A percentile compares a stretch with the other conserved stretches of the same genome.
phyloP scores from a whole-genome alignment of 768 basidiomycete species.

The Cystobasidium onofrii region DNA sequence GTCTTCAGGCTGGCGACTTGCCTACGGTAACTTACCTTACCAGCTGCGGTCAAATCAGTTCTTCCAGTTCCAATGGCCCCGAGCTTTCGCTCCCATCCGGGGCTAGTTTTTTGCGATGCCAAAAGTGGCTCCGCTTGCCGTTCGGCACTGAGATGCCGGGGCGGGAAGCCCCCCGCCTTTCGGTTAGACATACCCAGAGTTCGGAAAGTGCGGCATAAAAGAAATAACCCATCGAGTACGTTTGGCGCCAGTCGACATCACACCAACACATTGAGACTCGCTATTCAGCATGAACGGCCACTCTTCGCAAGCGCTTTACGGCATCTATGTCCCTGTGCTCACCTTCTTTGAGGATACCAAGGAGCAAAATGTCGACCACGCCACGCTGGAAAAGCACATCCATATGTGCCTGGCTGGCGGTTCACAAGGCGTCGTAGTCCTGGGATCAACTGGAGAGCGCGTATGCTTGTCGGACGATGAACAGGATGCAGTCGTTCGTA shows the following conservation, averaged over 20 bases:
- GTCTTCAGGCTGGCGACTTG: background rate
- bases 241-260: background rate
- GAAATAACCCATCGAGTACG: background rate
- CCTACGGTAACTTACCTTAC: too few relatives aligned
- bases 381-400: background rate
- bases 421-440: background rate
- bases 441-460: background rate
- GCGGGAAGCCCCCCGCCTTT: background rate
- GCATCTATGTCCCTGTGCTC: background rate
- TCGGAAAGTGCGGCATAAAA: background rate
- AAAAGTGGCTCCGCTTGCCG: background rate
- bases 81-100: too few relatives aligned
- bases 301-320: background rate
- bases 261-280: background rate
- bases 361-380: background rate
- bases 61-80: too few relatives aligned
- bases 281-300: background rate
- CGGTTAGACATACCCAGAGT: background rate
- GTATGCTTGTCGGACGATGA: conserved; percentile 1
- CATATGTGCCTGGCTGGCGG: background rate
- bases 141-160: background rate
- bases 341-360: conserved; percentile 9
- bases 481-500: background rate
- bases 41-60: too few relatives aligned
- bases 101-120: too few relatives aligned